Conservation (phyloP, 2,329 filamentous ascomycete species). For the Colletotrichum sp. region DNA sequence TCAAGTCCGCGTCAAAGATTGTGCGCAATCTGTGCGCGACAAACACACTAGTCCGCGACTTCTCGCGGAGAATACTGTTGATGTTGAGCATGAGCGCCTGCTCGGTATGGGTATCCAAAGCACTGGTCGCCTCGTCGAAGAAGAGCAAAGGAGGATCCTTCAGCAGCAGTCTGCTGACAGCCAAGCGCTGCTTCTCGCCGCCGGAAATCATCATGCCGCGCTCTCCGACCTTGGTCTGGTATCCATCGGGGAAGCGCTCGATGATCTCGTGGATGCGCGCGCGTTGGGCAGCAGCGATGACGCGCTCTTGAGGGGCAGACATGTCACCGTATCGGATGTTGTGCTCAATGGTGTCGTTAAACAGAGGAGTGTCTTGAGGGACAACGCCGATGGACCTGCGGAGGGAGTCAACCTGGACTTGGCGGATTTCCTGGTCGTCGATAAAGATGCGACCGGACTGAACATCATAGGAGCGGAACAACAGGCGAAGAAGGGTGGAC, state of each 20-base stretch:
- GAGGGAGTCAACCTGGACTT: conserved; percentile 82
- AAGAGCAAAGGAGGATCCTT: conserved; percentile 92
- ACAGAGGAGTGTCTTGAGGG: conserved; percentile 94
- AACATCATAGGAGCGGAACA: conserved; percentile 95
- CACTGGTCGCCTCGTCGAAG: conserved; percentile 94
- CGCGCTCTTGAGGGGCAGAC: conserved; percentile 73
- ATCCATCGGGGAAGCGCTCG: conserved; percentile 81
- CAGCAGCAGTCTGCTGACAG: conserved; percentile 81
- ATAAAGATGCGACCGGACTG: conserved; percentile 86
- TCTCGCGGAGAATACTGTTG: conserved; percentile 89
- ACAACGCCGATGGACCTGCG: conserved; percentile 91
- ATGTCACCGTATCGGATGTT: conserved; percentile 95
- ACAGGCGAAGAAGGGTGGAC: conserved; percentile 85
- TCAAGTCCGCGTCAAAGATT: conserved; percentile 91
- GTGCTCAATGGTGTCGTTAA: conserved; percentile 95
- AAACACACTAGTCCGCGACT: conserved; percentile 89
- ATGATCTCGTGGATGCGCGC: conserved; percentile 88
- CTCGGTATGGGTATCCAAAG: conserved; percentile 92
- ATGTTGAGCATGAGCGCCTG: conserved; percentile 91
- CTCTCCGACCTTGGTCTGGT: conserved; percentile 90
- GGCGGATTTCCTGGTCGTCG: conserved; percentile 89
- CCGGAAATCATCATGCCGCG: conserved; percentile 96
- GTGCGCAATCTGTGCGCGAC: conserved; percentile 92
- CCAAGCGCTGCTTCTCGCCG: conserved; percentile 91
- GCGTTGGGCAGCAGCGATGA: conserved; percentile 78